These are phyloP conservation scores for Penicillium tannophilum DNA, from an alignment of 495 filamentous ascomycete genomes.

Conservation along the genomic window DNA sequence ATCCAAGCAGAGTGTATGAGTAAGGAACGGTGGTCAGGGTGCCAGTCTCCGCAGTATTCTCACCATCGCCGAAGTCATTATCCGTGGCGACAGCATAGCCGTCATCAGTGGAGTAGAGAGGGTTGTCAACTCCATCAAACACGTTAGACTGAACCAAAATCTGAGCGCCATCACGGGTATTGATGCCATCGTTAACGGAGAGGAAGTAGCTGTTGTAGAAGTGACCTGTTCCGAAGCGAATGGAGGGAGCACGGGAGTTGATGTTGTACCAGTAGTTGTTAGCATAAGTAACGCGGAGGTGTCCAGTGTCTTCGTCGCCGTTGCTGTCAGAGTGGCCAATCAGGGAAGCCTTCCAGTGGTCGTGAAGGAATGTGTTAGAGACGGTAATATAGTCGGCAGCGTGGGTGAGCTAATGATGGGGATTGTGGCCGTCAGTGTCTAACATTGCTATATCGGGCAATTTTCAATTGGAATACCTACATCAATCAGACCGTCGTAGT, in stretches of 20 bases:
- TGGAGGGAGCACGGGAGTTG: conserved; percentile 59
- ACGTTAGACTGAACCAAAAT: conserved; percentile 62
- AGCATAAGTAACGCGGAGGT: conserved; percentile 61
- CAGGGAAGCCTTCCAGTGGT: conserved; percentile 68
- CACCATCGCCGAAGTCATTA: conserved; percentile 56
- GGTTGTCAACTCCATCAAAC: conserved; percentile 50
- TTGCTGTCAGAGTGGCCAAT: conserved; percentile 58
- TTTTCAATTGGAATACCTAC: conserved; percentile 29
- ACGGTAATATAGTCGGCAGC: conserved; percentile 54
- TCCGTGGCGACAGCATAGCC: conserved; percentile 53
- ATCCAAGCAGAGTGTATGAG: conserved; percentile 48
- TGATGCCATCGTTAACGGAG: conserved; percentile 58
- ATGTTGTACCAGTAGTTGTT: conserved; percentile 66
- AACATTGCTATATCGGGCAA: neutral
- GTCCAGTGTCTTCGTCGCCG: conserved; percentile 48
- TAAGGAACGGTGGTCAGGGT: conserved; percentile 55
- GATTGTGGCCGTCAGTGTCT: neutral
- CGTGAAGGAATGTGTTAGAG: conserved; percentile 54
- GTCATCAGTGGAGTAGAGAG: conserved; percentile 59
- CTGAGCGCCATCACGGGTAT: conserved; percentile 67
- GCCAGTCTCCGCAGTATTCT: conserved; percentile 49
- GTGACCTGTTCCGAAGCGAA: conserved; percentile 66
- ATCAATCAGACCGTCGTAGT: conserved; percentile 69
- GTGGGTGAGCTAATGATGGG: conserved; percentile 37
- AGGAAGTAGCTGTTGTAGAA: conserved; percentile 53